Evolutionary conservation across 768 basidiomycete genomes (phyloP).

Genomic region (Hirschioporus abietinus): DNA sequence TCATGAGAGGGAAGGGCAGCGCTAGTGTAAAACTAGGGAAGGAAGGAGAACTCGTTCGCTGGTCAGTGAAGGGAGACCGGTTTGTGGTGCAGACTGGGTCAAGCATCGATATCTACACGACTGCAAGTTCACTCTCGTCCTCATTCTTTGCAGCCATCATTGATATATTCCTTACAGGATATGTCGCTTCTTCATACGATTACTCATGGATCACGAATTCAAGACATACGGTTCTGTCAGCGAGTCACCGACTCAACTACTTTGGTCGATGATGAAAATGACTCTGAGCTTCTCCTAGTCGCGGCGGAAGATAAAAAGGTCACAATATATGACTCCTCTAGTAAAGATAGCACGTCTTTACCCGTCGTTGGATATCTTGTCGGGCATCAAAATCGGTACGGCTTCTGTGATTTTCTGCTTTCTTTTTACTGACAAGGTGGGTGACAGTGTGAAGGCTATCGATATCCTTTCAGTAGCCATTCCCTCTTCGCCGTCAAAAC

Average conservation of each 20-base stretch:
- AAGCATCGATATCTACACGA: constrained; percentile 78
- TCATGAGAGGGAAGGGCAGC: constrained; percentile 89
- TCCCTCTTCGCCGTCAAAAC: constrained; percentile 27
- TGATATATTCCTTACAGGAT: constrained; percentile 39
- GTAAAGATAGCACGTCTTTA: constrained; percentile 41
- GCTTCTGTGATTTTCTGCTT: constrained; percentile 6
- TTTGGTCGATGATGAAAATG: constrained; percentile 29
- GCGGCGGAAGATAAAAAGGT: constrained; percentile 89
- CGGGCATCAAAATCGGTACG: constrained; percentile 86
- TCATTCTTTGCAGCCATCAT: neutral
- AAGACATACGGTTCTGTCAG: constrained; percentile 73
- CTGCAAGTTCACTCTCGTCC: constrained; percentile 38
- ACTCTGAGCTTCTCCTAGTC: constrained; percentile 66
- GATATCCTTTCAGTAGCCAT: constrained; percentile 60
- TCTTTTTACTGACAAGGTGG: constrained; percentile 6
- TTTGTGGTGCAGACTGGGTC: constrained; percentile 78
- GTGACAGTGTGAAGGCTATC: constrained; percentile 71
- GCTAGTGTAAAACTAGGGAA: constrained; percentile 87
- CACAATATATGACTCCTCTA: constrained; percentile 63
- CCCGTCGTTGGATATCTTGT: constrained; percentile 62
- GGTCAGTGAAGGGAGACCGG: constrained; percentile 70
- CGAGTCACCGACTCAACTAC: constrained; percentile 27
- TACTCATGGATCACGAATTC: constrained; percentile 75
- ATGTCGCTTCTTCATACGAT: constrained; percentile 75
- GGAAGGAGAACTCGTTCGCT: constrained; percentile 91